Evolutionary conservation across 495 filamentous ascomycete genomes (phyloP), one percentile per base, ranked within the genome.

Genomic region (Aspergillus conjunctus): DNA sequence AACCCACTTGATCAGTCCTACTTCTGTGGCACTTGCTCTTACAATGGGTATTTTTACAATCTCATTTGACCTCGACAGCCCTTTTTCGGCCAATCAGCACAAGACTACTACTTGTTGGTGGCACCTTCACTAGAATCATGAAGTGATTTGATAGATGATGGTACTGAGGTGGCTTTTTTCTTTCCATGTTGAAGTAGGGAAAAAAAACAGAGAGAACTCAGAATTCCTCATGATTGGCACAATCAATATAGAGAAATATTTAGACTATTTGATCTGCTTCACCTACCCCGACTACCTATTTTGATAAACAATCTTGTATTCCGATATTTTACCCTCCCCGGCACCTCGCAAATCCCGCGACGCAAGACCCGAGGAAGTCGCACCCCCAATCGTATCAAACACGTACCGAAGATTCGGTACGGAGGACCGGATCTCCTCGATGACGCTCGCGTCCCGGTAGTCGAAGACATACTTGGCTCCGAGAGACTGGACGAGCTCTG

Each of bases 401-500:
- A 59, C 52, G 48, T 68, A 60, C 14, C 45, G 7, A 0, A 75
- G 51, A 18, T 51, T 34, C 0, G 68, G 65, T 1, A 34, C 54
- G 0, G 44, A 60, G 10, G 39, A 32, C 7, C 49, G 52, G 41
- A 77, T 73, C 22, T 66, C 64, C 10, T 64, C 66, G 20, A 60
- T 56, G 12, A 70, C 60, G 5, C 51, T 9, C n/a, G 52, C 50
- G 34, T 73, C 66, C 0, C 70, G 68, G 67, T 87, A 87, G 71
- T 87, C 81, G 62, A 82, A 85, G 10, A 80, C 78, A 31, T 71
- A 62, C 10, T 67, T 65, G 0, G 82, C 84, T 2, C 85, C 85
- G 15, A 72, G 74, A 1, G 61, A 68, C 18, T 73, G 73, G 31
- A 80, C 77, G 6, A 86, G 70, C 6, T 77, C 68, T 48, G 79